Conservation (phyloP, 192 early-diverging fungal species). For the Coemansia furcata region DNA sequence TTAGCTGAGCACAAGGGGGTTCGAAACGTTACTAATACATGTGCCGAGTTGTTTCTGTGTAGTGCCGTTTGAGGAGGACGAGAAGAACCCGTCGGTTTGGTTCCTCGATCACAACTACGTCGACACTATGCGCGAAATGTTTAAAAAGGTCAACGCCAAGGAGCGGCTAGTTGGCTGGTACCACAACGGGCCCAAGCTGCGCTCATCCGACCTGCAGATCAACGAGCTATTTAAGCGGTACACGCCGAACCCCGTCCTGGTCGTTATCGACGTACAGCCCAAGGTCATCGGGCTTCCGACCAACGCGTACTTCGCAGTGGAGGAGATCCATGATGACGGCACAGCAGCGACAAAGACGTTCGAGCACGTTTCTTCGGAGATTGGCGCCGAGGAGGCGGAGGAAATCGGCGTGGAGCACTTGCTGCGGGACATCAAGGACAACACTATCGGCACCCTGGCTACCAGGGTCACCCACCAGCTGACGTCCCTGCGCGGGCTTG, state of each 20-base stretch:
- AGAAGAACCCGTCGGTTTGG: slow-evolving; percentile 97
- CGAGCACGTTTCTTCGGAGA: slow-evolving; percentile 90
- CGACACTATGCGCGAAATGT: slow-evolving; percentile 99
- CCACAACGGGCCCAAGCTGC: slow-evolving; percentile 97
- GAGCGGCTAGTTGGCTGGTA: slow-evolving; percentile 99
- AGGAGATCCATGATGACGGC: slow-evolving; percentile 98
- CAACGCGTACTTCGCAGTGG: slow-evolving; percentile 95
- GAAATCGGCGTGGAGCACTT: slow-evolving; percentile 99
- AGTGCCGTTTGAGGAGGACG: slow-evolving; percentile 99
- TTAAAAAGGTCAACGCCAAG: slow-evolving; percentile 98
- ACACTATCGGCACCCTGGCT: slow-evolving; percentile 88
- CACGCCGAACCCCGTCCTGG: slow-evolving; percentile 93
- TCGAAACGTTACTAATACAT: neutral
- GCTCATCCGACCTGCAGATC: slow-evolving; percentile 94
- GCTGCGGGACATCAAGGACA: slow-evolving; percentile 98
- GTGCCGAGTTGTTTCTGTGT: neutral
- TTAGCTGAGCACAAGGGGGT: neutral
- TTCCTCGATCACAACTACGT: slow-evolving; percentile 99
- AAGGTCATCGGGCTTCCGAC: slow-evolving; percentile 92
- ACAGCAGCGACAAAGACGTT: slow-evolving; percentile 96
- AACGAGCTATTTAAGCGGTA: slow-evolving; percentile 97
- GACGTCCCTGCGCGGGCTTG: slow-evolving; percentile 86
- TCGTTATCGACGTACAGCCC: slow-evolving; percentile 96
- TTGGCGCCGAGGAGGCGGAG: slow-evolving; percentile 99
- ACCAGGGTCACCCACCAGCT: slow-evolving; percentile 92